Percentiles rank a stretch among this genome's conserved stretches.
Evolutionary conservation across 1,139 yeast genomes (phyloP).

Genomic region (Saccharomycopsis crataegensis): DNA sequence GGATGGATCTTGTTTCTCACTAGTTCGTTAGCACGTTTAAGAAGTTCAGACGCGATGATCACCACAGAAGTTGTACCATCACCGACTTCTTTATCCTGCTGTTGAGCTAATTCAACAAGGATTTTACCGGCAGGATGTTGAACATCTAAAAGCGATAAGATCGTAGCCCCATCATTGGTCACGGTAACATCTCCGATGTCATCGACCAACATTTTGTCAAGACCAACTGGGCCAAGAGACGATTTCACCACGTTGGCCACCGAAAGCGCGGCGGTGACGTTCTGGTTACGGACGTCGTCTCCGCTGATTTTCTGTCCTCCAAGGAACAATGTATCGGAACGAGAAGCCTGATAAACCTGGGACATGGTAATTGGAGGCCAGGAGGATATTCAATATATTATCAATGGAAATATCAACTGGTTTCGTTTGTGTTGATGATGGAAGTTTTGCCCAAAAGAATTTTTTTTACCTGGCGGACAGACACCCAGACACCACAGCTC

Average conservation of each 20-base stretch:
- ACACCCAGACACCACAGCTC: not conserved
- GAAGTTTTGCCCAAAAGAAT: too few relatives aligned
- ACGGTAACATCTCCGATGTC: constrained; percentile 99
- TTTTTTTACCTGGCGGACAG: too few relatives aligned
- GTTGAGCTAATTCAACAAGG: constrained; percentile 94
- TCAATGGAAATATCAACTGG: not conserved
- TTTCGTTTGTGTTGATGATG: too few relatives aligned
- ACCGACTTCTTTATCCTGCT: constrained; percentile 98
- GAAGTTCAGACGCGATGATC: constrained; percentile 85
- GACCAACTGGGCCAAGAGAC: constrained; percentile 95
- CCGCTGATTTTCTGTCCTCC: constrained; percentile 97
- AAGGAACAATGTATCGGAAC: constrained; percentile 86
- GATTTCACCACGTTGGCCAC: constrained; percentile 97
- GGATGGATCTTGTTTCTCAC: constrained; percentile 95
- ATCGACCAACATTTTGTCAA: constrained; percentile 97
- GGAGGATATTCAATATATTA: not conserved
- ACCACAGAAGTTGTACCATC: constrained; percentile 98
- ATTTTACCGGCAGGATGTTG: constrained; percentile 99
- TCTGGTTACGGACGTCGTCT: constrained; percentile 93
- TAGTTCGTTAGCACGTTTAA: constrained; percentile 88
- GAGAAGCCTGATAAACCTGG: constrained; percentile 56
- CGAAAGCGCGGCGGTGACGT: constrained; percentile 91
- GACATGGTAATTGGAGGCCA: constrained; percentile 34
- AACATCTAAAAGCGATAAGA: constrained; percentile 81
- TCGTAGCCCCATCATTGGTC: constrained; percentile 98